Percentiles rank a stretch among this genome's conserved stretches.
phyloP scores from a whole-genome alignment of 169 alveolate genomes.

The Cyclospora cayetanensis region DNA sequence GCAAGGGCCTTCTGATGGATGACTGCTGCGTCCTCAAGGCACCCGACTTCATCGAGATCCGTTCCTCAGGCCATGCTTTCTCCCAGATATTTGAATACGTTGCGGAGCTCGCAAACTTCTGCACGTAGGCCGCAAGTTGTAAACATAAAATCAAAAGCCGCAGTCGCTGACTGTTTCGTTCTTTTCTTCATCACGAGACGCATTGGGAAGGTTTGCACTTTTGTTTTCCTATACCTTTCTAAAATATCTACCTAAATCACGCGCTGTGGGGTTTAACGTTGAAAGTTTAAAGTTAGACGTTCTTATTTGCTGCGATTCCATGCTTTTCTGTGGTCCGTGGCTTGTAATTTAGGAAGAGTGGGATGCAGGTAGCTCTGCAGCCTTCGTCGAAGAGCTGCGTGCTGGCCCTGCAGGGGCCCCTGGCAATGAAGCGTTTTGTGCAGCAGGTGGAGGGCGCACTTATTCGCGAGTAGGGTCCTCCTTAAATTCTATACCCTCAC shows the following conservation, averaged over 20 bases:
- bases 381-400: neutral
- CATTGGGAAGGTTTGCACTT: too few species aligned
- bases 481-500: neutral
- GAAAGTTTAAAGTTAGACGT: too few species aligned
- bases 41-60: neutral
- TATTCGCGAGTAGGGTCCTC: neutral
- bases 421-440: neutral
- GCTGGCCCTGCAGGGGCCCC: neutral
- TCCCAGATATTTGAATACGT: neutral
- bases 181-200: too few species aligned
- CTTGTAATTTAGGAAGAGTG: neutral
- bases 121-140: slow-evolving; percentile 13
- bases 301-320: too few species aligned
- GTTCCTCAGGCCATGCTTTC: neutral
- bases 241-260: too few species aligned
- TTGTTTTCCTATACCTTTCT: neutral
- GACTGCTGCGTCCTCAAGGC: slow-evolving; percentile 56
- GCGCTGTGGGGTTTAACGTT: too few species aligned
- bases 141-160: too few species aligned
- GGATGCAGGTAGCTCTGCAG: neutral
- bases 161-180: too few species aligned
- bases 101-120: slow-evolving; percentile 17
- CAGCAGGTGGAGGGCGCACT: neutral
- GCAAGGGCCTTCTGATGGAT: slow-evolving; percentile 56
- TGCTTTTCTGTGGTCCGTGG: too few species aligned